A percentile compares a stretch with the other conserved stretches of the same genome.
These are phyloP conservation scores for Blastomyces gilchristii DNA, from an alignment of 2,329 filamentous ascomycete species.

Conservation along the genomic window DNA sequence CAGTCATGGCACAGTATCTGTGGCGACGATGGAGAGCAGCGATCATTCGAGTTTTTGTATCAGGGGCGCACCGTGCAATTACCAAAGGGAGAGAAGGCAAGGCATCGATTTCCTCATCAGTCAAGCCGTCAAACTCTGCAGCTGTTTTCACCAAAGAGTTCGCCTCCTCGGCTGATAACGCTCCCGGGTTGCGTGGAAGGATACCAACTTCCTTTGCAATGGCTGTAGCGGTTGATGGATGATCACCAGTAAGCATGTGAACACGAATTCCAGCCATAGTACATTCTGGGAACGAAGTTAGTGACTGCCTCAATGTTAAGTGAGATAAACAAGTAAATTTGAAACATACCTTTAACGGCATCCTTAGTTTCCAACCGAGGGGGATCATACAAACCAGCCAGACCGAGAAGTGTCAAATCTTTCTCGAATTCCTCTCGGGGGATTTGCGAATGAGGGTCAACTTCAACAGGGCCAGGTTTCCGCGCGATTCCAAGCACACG, in stretches of 20 bases:
- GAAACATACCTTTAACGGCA: conserved; percentile 35
- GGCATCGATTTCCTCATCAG: conserved; percentile 48
- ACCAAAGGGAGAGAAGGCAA: conserved; percentile 68
- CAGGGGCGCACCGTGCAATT: conserved; percentile 71
- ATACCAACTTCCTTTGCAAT: conserved; percentile 51
- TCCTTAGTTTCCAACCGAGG: conserved; percentile 49
- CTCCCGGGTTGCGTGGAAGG: conserved; percentile 37
- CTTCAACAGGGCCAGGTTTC: conserved; percentile 22
- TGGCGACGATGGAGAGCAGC: conserved; percentile 70
- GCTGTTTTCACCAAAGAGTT: conserved; percentile 46
- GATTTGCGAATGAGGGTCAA: conserved; percentile 25
- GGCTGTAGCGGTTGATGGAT: conserved; percentile 46
- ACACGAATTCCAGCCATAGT: conserved; percentile 47
- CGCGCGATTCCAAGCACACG: conserved; percentile 50
- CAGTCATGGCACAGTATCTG: conserved; percentile 75
- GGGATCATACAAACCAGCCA: conserved; percentile 53
- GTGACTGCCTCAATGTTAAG: conserved; percentile 5
- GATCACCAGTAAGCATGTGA: conserved; percentile 50
- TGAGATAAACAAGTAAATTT: background rate
- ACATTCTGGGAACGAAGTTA: conserved; percentile 27
- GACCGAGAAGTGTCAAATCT: conserved; percentile 46
- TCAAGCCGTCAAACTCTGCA: conserved; percentile 45
- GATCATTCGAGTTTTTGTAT: conserved; percentile 86
- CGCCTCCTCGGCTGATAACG: conserved; percentile 37
- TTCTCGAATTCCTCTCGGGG: conserved; percentile 43